A percentile compares a stretch with the other conserved stretches of the same genome.
phyloP scores from a whole-genome alignment of 768 basidiomycete species.

The Gymnopilus dilepis region DNA sequence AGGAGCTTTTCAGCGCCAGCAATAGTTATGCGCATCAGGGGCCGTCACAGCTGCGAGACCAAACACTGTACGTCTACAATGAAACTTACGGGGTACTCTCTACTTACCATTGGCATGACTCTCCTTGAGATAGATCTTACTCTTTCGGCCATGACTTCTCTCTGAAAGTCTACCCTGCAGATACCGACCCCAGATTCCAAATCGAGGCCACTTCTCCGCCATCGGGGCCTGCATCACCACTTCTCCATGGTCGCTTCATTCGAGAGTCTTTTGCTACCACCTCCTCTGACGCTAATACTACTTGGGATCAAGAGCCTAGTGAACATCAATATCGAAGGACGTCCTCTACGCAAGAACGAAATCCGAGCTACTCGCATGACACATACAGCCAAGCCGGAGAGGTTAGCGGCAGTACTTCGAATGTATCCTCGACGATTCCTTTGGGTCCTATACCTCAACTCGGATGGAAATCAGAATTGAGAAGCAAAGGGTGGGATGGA shows the following conservation, averaged over 20 bases:
- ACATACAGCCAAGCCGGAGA: slow-evolving; percentile 5
- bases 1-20: too few relatives aligned
- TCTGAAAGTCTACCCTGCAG: slow-evolving; percentile 13
- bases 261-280: slow-evolving; percentile 48
- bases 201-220: background rate
- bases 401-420: slow-evolving; percentile 43
- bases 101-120: slow-evolving; percentile 6
- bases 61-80: slow-evolving; percentile 7
- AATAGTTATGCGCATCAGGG: background rate
- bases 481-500: slow-evolving; percentile 20
- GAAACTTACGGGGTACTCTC: background rate
- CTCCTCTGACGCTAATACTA: slow-evolving; percentile 42
- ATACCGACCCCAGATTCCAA: slow-evolving; percentile 14
- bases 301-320: slow-evolving; percentile 30
- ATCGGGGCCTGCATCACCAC: slow-evolving; percentile 41
- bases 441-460: too few relatives aligned
- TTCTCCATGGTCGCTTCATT: slow-evolving; percentile 54
- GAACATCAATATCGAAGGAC: slow-evolving; percentile 4
- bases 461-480: too few relatives aligned
- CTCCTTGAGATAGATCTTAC: background rate
- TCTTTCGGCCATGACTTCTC: background rate
- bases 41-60: background rate
- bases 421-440: slow-evolving; percentile 53
- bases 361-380: slow-evolving; percentile 9
- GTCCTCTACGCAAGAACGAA: slow-evolving; percentile 4